These are phyloP conservation scores for Pythium insidiosum DNA, from an alignment of 352 stramenopile genomes.

Conservation along the genomic window DNA sequence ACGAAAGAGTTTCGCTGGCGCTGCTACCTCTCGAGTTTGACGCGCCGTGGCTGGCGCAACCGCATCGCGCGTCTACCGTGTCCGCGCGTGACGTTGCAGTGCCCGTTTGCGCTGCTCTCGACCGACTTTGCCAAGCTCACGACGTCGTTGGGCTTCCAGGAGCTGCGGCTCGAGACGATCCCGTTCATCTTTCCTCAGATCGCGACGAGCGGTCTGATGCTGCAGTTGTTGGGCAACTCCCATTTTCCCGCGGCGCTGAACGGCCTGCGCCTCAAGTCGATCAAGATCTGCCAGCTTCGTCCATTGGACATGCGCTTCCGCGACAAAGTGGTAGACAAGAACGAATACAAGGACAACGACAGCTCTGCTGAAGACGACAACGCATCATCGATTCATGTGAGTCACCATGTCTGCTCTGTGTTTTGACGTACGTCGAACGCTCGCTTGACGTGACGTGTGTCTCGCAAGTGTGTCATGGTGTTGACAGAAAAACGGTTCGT, in stretches of 20 bases:
- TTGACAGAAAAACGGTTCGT: constrained; percentile 68
- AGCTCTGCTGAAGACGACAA: constrained; percentile 6
- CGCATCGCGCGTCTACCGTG: constrained; percentile 46
- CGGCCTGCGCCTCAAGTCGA: constrained; percentile 43
- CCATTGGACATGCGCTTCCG: constrained; percentile 63
- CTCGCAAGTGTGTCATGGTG: constrained; percentile 60
- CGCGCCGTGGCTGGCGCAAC: constrained; percentile 43
- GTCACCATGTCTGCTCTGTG: constrained; percentile 1
- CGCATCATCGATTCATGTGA: constrained; percentile 22
- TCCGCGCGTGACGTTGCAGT: constrained; percentile 69
- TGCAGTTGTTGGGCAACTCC: constrained; percentile 78
- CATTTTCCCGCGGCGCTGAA: constrained; percentile 60
- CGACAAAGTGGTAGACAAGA: constrained; percentile 8
- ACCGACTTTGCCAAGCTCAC: constrained; percentile 77
- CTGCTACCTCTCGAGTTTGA: constrained; percentile 53
- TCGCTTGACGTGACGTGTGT: constrained; percentile 1
- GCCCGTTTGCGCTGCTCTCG: constrained; percentile 57
- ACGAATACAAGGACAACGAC: background rate
- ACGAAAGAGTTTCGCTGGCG: constrained; percentile 77
- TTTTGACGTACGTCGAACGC: constrained; percentile 1
- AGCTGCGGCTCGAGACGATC: constrained; percentile 57
- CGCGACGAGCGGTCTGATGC: constrained; percentile 45
- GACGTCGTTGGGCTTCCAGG: constrained; percentile 58
- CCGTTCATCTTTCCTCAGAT: constrained; percentile 76
- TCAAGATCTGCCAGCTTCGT: constrained; percentile 71